Base-by-base conservation (phyloP, 176 grass and related monocot species). In the Microstegium vimineum region DNA sequence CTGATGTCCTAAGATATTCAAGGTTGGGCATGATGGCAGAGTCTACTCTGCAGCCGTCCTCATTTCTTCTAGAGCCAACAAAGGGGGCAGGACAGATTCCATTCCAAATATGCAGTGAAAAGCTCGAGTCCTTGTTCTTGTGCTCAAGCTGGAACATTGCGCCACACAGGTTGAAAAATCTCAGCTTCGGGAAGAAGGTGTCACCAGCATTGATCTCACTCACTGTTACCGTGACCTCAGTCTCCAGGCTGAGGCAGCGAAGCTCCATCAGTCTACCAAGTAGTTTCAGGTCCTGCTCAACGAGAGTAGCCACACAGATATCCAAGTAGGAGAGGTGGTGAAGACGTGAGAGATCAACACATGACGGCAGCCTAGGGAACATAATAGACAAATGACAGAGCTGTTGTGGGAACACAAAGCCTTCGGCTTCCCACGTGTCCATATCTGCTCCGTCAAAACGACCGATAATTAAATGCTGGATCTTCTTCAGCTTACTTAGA, bases 1-100 rank as follows among this genome's bases (percentile, higher is more conserved):
- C 4, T 1, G 0, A 0, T 5, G 8, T 2, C 0, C 0, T 4
- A 25, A 69, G 34, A 2, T 4, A 3, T 5, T 38, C 20, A 5
- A 69, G 18, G 8, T 32, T 54, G 11, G 45, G 15, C 71, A 74
- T 74, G 8, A 64, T 13, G 12, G 27, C 28, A 5, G 8, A 1
- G 1, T 1, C 4, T 8, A n/a, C 1, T 0, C 17, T 20, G 3
- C 9, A 27, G 15, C 33, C 33, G 4, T 8, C 15, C 1, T 0
- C 22, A 1, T 73, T 32, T 30, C 30, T 64, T 30, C 62, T 32
- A 64, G 27, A 64, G 3, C 12, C 27, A 64, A 64, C n/a, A n/a
- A n/a, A 64, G 62, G 27, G 26, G 12, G 32, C 16, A 32, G 13
- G 27, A 64, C 17, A 9, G 0, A 15, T 6, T 16, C 28, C 13